Conservation (phyloP, 257 asterid genomes). For the Penstemon barbatus region DNA sequence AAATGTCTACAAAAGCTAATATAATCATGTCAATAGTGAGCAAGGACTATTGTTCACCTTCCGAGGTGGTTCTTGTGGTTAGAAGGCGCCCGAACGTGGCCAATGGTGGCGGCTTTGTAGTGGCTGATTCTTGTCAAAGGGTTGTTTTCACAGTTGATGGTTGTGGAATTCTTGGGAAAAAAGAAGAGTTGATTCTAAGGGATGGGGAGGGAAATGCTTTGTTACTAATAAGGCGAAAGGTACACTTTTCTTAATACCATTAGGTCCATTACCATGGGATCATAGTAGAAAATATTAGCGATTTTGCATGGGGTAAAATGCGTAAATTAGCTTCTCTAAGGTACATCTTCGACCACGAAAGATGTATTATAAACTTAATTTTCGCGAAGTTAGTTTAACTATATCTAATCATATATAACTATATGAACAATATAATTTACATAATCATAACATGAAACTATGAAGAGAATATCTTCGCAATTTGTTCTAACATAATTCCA, state of each 20-base stretch:
- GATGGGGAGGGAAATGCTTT: constrained; percentile 58
- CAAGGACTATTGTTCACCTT: constrained; percentile 64
- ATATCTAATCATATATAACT: no score
- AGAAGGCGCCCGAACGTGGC: constrained; percentile 77
- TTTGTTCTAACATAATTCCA: no score
- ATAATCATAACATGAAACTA: no score
- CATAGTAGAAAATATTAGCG: neutral
- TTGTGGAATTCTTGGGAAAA: constrained; percentile 74
- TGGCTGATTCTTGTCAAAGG: constrained; percentile 46
- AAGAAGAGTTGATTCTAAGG: constrained; percentile 57
- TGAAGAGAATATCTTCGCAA: no score
- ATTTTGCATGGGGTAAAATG: no score
- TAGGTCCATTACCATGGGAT: neutral
- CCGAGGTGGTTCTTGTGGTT: constrained; percentile 55
- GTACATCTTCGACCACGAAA: no score
- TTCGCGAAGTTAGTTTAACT: no score
- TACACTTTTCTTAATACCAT: constrained; percentile 18
- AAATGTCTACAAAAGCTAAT: constrained; percentile 36
- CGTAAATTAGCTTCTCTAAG: no score
- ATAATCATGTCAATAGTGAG: constrained; percentile 56
- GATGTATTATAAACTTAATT: no score
- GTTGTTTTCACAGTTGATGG: constrained; percentile 68
- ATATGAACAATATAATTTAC: no score
- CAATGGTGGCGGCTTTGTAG: constrained; percentile 85
- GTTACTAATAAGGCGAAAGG: constrained; percentile 76